Percentiles rank a stretch among this genome's conserved stretches.
Conservation (phyloP, 768 basidiomycete genomes). For the Coprinellus micaceus region DNA sequence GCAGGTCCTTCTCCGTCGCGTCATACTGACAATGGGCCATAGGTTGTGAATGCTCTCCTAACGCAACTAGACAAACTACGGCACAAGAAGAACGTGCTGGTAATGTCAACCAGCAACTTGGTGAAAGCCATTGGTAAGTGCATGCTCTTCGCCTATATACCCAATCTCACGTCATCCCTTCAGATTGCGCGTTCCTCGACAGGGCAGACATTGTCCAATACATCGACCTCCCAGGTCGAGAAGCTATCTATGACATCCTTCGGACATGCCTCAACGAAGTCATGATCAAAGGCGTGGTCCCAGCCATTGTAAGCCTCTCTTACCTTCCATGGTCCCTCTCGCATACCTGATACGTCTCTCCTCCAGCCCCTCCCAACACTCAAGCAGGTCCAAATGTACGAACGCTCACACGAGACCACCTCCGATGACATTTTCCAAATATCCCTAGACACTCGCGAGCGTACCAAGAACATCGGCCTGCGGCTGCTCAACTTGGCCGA, state of each 20-base stretch:
- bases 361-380: conserved; percentile 58
- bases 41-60: conserved; percentile 97
- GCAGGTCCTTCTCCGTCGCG: background rate
- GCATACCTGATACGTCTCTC: conserved; percentile 3
- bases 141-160: background rate
- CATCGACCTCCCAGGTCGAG: conserved; percentile 83
- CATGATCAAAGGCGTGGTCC: conserved; percentile 66
- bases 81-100: conserved; percentile 87
- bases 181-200: conserved; percentile 94
- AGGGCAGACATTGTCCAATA: conserved; percentile 97
- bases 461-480: conserved; percentile 51
- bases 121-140: conserved; percentile 83
- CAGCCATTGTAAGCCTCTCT: conserved; percentile 48
- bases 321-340: background rate
- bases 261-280: conserved; percentile 80
- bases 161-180: background rate
- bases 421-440: conserved; percentile 14
- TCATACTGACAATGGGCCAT: background rate
- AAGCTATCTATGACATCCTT: conserved; percentile 92
- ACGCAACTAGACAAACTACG: conserved; percentile 96
- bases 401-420: conserved; percentile 40
- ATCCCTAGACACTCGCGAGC: conserved; percentile 38
- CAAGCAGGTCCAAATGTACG: conserved; percentile 57
- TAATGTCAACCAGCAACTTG: conserved; percentile 96
- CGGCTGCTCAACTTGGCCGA: conserved; percentile 66